These are phyloP conservation scores for Debaryomyces prosopidis DNA, from an alignment of 805 yeast genomes.

Conservation along the genomic window DNA sequence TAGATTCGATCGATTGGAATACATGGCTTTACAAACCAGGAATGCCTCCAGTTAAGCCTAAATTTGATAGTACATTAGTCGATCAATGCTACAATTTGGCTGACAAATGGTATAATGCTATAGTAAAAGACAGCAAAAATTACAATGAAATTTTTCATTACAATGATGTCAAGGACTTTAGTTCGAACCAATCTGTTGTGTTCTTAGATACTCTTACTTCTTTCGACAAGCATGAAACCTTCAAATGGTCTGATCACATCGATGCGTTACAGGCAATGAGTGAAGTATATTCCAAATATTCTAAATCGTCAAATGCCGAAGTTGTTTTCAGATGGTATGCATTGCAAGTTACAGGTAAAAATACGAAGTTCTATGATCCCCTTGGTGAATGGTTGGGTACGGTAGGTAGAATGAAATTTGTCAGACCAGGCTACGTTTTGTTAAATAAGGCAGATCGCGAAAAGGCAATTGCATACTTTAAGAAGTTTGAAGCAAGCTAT, in stretches of 20 bases:
- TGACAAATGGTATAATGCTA: constrained; percentile 56
- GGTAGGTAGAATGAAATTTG: constrained; percentile 94
- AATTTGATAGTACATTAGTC: constrained; percentile 76
- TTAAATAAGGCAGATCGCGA: constrained; percentile 63
- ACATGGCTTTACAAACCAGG: constrained; percentile 82
- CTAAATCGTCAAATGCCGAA: constrained; percentile 71
- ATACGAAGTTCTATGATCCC: constrained; percentile 44
- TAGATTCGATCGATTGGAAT: constrained; percentile 81
- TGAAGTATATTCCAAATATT: constrained; percentile 39
- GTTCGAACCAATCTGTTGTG: constrained; percentile 76
- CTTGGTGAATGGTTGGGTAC: constrained; percentile 86
- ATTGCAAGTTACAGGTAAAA: constrained; percentile 58
- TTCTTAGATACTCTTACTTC: constrained; percentile 69
- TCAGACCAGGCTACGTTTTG: constrained; percentile 78
- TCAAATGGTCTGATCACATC: constrained; percentile 37
- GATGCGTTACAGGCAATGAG: constrained; percentile 33
- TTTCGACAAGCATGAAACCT: constrained; percentile 42
- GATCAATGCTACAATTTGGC: constrained; percentile 71
- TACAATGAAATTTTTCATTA: constrained; percentile 35
- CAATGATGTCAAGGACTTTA: constrained; percentile 56
- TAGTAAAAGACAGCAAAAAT: constrained; percentile 19
- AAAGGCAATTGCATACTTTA: constrained; percentile 67
- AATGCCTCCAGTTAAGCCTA: constrained; percentile 79
- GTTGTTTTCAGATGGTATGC: constrained; percentile 76
- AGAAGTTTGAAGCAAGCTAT: constrained; percentile 56